phyloP scores from a whole-genome alignment of 345 rosid species.

The Dimocarpus longan region DNA sequence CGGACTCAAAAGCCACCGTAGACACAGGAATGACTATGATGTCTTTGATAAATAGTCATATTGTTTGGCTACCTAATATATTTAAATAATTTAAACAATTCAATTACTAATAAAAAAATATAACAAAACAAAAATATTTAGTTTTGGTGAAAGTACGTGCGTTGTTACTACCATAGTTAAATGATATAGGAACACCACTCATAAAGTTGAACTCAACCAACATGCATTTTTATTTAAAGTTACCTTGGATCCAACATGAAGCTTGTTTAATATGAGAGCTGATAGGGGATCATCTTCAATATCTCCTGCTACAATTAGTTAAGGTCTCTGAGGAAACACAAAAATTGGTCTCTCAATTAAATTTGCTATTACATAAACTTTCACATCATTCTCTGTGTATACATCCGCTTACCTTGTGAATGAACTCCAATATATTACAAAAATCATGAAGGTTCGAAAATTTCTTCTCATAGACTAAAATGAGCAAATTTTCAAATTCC shows the following conservation, averaged over 20 bases:
- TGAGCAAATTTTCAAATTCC: slow-evolving; percentile 53
- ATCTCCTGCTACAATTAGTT: slow-evolving; percentile 53
- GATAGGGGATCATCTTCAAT: slow-evolving; percentile 53
- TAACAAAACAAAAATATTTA: too few relatives aligned
- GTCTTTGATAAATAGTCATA: too few relatives aligned
- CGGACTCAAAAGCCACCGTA: too few relatives aligned
- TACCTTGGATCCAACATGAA: slow-evolving; percentile 49
- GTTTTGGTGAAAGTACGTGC: too few relatives aligned
- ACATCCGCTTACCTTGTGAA: slow-evolving; percentile 34
- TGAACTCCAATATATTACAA: slow-evolving; percentile 48
- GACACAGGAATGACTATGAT: too few relatives aligned
- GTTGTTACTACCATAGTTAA: slow-evolving; percentile 3
- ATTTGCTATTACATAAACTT: not conserved
- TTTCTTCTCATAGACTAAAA: slow-evolving; percentile 52
- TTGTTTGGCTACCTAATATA: too few relatives aligned
- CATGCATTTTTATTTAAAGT: not conserved
- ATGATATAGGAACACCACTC: not conserved
- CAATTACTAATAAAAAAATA: too few relatives aligned
- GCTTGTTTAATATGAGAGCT: slow-evolving; percentile 52
- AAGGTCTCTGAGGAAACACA: slow-evolving; percentile 38
- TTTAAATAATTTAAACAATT: too few relatives aligned
- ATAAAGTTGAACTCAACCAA: not conserved
- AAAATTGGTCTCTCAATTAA: not conserved
- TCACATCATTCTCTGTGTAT: not conserved
- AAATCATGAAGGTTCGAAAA: slow-evolving; percentile 43